Conservation (phyloP, 139 green algal species). For the Desmodesmus armatus region DNA sequence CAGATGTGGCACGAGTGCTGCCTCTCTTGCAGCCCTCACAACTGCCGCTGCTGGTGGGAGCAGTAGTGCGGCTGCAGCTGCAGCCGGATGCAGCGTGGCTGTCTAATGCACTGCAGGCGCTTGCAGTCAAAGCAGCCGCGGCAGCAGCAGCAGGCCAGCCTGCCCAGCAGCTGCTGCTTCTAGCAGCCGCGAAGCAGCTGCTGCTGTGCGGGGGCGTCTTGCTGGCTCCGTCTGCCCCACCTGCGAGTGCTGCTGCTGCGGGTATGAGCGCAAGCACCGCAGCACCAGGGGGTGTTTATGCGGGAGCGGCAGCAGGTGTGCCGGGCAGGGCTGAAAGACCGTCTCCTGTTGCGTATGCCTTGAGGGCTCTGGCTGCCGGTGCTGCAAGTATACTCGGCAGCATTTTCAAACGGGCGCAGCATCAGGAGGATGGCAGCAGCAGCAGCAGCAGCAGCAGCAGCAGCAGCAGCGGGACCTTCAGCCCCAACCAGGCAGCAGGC, state of each 20-base stretch:
- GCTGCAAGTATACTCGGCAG: not conserved
- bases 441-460: not conserved
- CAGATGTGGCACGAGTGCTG: not conserved
- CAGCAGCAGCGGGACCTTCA: not conserved
- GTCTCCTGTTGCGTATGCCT: not conserved
- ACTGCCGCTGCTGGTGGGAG: not conserved
- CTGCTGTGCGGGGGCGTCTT: not conserved
- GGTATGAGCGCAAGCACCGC: not conserved
- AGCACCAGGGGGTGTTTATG: no score
- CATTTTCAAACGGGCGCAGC: not conserved
- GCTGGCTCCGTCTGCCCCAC: not conserved
- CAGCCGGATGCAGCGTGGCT: not conserved
- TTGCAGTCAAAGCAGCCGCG: not conserved
- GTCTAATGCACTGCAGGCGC: not conserved
- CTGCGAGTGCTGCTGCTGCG: not conserved
- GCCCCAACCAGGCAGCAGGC: not conserved
- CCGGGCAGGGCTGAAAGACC: not conserved
- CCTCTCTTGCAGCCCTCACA: not conserved
- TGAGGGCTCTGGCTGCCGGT: not conserved
- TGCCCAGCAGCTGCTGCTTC: constrained; percentile 13
- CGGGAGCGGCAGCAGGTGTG: no score
- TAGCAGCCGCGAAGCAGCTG: not conserved
- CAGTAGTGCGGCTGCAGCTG: not conserved
- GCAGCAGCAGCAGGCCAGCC: not conserved
- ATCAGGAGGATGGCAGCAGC: constrained; percentile 1